phyloP scores from a whole-genome alignment of 352 stramenopile species.

The Hyphochytrium catenoides region DNA sequence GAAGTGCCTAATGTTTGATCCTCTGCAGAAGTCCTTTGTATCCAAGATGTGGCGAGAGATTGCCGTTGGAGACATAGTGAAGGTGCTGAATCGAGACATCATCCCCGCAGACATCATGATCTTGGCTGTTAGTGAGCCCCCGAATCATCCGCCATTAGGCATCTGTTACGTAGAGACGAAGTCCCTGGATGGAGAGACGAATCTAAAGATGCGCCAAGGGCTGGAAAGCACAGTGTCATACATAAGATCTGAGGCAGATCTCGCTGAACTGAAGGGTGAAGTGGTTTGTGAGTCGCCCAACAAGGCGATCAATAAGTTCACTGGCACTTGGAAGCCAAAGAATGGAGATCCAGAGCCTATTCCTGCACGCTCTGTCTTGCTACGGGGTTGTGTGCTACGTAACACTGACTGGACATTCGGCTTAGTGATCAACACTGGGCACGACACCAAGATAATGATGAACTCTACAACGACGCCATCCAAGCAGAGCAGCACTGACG shows the following conservation, averaged over 20 bases:
- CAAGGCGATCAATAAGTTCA: conserved; percentile 68
- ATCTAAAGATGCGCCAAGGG: conserved; percentile 65
- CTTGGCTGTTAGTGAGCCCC: conserved; percentile 35
- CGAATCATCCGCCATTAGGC: conserved; percentile 25
- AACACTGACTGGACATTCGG: conserved; percentile 77
- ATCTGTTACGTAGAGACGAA: conserved; percentile 72
- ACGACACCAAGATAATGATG: conserved; percentile 79
- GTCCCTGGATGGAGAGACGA: conserved; percentile 72
- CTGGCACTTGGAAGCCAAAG: conserved; percentile 44
- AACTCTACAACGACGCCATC: conserved; percentile 42
- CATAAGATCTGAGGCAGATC: conserved; percentile 18
- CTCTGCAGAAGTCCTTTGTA: conserved; percentile 17
- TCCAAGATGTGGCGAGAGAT: conserved; percentile 43
- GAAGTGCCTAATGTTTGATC: conserved; percentile 28
- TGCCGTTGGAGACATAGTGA: conserved; percentile 53
- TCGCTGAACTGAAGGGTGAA: conserved; percentile 23
- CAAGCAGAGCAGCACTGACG: conserved; percentile 64
- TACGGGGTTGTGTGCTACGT: conserved; percentile 68
- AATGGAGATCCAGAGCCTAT: conserved; percentile 25
- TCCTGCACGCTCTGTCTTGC: conserved; percentile 53
- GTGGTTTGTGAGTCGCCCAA: conserved; percentile 56
- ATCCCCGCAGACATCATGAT: conserved; percentile 61
- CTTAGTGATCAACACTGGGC: conserved; percentile 75
- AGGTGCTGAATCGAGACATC: conserved; percentile 41
- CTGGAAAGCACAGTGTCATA: conserved; percentile 33